These are phyloP conservation scores for Hypsizygus ulmarius DNA, from an alignment of 1,284 basidiomycete genomes.

Conservation along the genomic window DNA sequence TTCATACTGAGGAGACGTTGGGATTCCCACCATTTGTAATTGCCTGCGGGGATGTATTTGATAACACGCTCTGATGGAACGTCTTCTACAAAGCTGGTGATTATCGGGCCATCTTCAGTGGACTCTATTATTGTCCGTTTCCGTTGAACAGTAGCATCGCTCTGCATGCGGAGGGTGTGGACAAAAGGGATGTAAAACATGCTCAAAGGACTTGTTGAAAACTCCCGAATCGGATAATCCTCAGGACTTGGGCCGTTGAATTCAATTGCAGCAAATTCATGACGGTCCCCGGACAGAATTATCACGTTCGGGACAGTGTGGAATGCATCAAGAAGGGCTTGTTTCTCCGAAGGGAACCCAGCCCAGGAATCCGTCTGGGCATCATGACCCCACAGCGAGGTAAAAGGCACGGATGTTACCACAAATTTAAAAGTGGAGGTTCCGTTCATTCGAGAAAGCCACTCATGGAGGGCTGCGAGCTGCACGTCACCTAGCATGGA, in stretches of 20 bases:
- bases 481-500: constrained; percentile 79
- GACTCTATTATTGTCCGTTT: constrained; percentile 26
- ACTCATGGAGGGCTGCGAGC: constrained; percentile 60
- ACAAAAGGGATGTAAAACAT: constrained; percentile 71
- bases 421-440: constrained; percentile 84
- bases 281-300: constrained; percentile 69
- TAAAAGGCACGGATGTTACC: constrained; percentile 76
- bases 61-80: constrained; percentile 62
- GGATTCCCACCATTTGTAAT: constrained; percentile 56
- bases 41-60: constrained; percentile 62
- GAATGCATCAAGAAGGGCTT: constrained; percentile 52
- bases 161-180: constrained; percentile 45
- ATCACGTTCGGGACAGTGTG: constrained; percentile 74
- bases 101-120: constrained; percentile 25
- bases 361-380: constrained; percentile 73
- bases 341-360: constrained; percentile 64
- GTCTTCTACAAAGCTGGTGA: constrained; percentile 30
- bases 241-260: constrained; percentile 43
- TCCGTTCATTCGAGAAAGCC: constrained; percentile 67
- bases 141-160: constrained; percentile 40
- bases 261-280: constrained; percentile 78
- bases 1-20: not conserved
- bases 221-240: constrained; percentile 35
- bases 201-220: constrained; percentile 61
- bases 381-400: constrained; percentile 72